A percentile compares a stretch with the other conserved stretches of the same genome.
These are phyloP conservation scores for Circinella minor DNA, from an alignment of 371 early-diverging fungal species.

Conservation along the genomic window DNA sequence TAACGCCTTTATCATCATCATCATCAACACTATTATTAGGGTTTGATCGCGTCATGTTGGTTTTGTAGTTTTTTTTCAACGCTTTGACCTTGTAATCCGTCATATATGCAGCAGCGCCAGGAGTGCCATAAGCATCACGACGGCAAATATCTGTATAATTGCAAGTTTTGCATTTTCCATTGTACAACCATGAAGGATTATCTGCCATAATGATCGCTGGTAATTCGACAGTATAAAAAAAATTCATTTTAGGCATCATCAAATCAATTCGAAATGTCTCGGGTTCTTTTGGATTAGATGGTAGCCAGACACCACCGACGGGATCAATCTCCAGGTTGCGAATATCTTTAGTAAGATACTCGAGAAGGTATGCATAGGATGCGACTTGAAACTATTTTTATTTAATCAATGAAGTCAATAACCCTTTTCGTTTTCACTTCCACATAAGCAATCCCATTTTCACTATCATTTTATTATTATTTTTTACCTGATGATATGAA, in stretches of 20 bases:
- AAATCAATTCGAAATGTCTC: slow-evolving; percentile 49
- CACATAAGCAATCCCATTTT: too few relatives aligned
- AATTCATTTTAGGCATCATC: slow-evolving; percentile 43
- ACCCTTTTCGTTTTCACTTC: too few relatives aligned
- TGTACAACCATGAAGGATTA: slow-evolving; percentile 46
- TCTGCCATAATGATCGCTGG: slow-evolving; percentile 32
- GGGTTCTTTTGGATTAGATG: slow-evolving; percentile 31
- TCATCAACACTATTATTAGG: too few relatives aligned
- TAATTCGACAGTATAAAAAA: slow-evolving; percentile 42
- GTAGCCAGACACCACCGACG: slow-evolving; percentile 55
- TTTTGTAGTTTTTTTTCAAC: neutral
- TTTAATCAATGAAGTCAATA: too few relatives aligned
- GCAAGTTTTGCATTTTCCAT: slow-evolving; percentile 48
- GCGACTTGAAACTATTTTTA: slow-evolving; percentile 54
- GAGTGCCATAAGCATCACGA: slow-evolving; percentile 37
- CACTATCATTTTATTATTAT: too few relatives aligned
- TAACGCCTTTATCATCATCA: slow-evolving; percentile 2
- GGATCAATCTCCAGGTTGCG: slow-evolving; percentile 45
- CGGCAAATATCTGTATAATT: slow-evolving; percentile 43
- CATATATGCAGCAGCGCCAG: slow-evolving; percentile 39
- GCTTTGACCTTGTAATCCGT: slow-evolving; percentile 31
- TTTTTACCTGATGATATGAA: slow-evolving; percentile 49
- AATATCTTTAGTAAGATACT: slow-evolving; percentile 43
- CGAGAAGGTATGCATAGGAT: slow-evolving; percentile 51
- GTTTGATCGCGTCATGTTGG: too few relatives aligned